These are phyloP conservation scores for Botrytis aclada DNA, from an alignment of 2,329 filamentous ascomycete species.

Conservation along the genomic window DNA sequence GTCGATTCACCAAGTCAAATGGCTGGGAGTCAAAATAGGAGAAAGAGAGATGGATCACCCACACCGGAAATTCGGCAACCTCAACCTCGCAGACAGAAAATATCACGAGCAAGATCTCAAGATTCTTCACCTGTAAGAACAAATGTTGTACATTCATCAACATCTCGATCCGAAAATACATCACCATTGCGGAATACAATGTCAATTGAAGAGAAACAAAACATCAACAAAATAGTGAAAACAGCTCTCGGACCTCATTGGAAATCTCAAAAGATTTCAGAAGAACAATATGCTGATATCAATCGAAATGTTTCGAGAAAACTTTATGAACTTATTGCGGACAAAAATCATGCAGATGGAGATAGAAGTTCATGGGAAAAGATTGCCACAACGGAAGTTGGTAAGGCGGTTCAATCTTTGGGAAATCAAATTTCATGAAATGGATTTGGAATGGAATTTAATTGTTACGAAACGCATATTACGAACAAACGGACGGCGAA, in stretches of 20 bases:
- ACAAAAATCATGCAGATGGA: conserved; percentile 53
- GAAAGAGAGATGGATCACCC: conserved; percentile 26
- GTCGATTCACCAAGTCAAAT: conserved; percentile 17
- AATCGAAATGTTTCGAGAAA: conserved; percentile 86
- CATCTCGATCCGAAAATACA: conserved; percentile 46
- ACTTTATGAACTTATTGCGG: conserved; percentile 66
- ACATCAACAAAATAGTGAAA: conserved; percentile 85
- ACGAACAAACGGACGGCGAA: not conserved
- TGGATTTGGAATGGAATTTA: conserved; percentile 7
- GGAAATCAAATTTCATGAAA: conserved; percentile 32
- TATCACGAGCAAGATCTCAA: conserved; percentile 35
- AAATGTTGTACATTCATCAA: conserved; percentile 23
- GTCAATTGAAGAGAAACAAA: conserved; percentile 80
- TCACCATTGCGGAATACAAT: conserved; percentile 67
- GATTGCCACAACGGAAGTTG: conserved; percentile 75
- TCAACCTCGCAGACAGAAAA: conserved; percentile 34
- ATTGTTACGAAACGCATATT: conserved; percentile 2
- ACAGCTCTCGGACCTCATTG: conserved; percentile 74
- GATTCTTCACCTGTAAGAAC: conserved; percentile 66
- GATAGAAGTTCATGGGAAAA: conserved; percentile 70
- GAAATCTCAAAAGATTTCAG: conserved; percentile 72
- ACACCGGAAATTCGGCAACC: conserved; percentile 35
- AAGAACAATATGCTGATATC: conserved; percentile 88
- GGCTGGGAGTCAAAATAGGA: conserved; percentile 29
- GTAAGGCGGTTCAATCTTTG: conserved; percentile 64